phyloP scores from a whole-genome alignment of 225 moss, liverwort and hornwort species.

The Straminergon stramineum region DNA sequence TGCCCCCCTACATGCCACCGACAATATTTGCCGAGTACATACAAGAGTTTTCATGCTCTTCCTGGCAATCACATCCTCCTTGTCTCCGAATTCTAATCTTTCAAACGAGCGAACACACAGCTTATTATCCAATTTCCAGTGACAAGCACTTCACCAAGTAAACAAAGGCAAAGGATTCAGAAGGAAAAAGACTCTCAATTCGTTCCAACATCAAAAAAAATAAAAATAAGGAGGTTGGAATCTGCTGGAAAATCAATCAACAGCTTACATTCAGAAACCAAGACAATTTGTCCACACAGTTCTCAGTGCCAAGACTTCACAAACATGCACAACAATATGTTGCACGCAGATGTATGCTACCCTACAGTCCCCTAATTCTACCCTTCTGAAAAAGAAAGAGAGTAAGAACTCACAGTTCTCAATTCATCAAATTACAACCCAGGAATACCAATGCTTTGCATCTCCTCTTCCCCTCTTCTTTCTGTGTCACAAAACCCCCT shows the following conservation, averaged over 20 bases:
- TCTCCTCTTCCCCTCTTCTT: background rate
- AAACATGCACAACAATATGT: background rate
- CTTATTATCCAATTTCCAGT: background rate
- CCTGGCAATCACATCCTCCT: background rate
- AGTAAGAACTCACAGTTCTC: background rate
- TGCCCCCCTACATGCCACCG: background rate
- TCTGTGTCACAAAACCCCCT: background rate
- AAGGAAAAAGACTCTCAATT: background rate
- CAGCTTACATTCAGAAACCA: background rate
- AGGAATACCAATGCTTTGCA: background rate
- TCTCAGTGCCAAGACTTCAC: background rate
- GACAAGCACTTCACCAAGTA: too few relatives aligned
- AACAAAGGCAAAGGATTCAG: background rate
- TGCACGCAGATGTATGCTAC: background rate
- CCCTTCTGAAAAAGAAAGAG: background rate
- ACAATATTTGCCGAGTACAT: background rate
- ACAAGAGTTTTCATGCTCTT: background rate
- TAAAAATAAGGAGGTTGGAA: background rate
- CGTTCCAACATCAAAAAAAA: background rate
- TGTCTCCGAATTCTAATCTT: background rate
- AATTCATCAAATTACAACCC: background rate
- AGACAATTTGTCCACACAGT: background rate
- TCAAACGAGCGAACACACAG: background rate
- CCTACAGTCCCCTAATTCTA: background rate
- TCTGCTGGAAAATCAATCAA: background rate